phyloP scores from a whole-genome alignment of 257 asterid genomes.

The Fraxinus anomala region DNA sequence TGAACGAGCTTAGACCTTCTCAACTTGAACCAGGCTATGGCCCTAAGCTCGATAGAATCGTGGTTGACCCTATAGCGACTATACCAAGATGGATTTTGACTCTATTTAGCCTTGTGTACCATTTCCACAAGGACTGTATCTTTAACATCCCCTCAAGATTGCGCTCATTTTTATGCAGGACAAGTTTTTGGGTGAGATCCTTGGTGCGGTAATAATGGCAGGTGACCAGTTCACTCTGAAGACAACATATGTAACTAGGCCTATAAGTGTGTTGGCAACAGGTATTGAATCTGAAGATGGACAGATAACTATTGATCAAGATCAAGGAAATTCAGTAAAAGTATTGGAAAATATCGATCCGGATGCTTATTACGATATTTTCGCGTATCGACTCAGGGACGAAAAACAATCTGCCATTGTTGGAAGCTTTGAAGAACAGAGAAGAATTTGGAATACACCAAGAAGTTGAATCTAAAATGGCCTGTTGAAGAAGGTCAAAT shows the following conservation, averaged over 20 bases:
- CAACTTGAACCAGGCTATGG: not conserved
- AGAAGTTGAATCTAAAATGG: slow-evolving; percentile 21
- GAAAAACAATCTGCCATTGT: slow-evolving; percentile 62
- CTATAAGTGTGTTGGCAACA: slow-evolving; percentile 44
- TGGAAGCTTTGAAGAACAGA: slow-evolving; percentile 74
- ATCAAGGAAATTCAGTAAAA: slow-evolving; percentile 50
- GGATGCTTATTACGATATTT: slow-evolving; percentile 44
- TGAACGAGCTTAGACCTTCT: not conserved
- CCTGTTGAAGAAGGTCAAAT: not conserved
- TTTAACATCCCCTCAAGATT: not conserved
- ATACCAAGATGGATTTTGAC: not conserved
- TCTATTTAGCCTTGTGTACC: not conserved
- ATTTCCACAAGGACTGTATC: not conserved
- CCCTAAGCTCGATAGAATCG: not conserved
- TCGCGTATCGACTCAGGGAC: slow-evolving; percentile 56
- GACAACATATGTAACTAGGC: slow-evolving; percentile 37
- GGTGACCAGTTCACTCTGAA: slow-evolving; percentile 47
- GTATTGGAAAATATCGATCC: slow-evolving; percentile 59
- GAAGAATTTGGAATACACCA: slow-evolving; percentile 54
- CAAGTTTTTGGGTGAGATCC: slow-evolving; percentile 68
- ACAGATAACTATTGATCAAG: slow-evolving; percentile 32
- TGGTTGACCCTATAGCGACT: not conserved
- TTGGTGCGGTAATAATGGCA: slow-evolving; percentile 71
- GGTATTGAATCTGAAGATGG: slow-evolving; percentile 71
- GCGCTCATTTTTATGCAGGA: slow-evolving; percentile 42